Conservation (phyloP, 257 asterid species). For the Thymus quinquecostatus region DNA sequence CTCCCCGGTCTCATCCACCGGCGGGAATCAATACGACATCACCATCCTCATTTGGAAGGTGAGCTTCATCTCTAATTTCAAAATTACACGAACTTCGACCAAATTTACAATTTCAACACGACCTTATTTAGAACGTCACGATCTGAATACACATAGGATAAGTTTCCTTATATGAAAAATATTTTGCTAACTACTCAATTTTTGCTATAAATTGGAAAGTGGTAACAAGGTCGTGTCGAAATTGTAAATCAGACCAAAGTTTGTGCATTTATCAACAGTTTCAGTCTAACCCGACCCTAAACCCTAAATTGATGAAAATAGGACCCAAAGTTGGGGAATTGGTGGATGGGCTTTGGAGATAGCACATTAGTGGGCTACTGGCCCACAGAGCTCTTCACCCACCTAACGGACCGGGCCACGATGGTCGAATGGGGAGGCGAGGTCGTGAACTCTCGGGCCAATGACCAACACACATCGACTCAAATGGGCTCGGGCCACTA, state of each 20-base stretch:
- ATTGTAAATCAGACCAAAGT: no score
- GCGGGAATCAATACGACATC: slow-evolving; percentile 72
- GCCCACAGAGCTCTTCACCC: slow-evolving; percentile 89
- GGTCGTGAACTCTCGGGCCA: slow-evolving; percentile 68
- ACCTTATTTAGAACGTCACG: no score
- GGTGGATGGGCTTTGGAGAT: slow-evolving; percentile 98
- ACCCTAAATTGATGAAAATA: slow-evolving; percentile 14
- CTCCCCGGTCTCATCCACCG: slow-evolving; percentile 63
- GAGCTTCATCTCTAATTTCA: background rate
- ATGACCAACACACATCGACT: slow-evolving; percentile 72
- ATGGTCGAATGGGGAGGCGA: slow-evolving; percentile 99
- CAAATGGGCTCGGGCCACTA: slow-evolving; percentile 95
- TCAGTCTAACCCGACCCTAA: background rate
- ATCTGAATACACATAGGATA: no score
- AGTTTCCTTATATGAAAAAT: no score
- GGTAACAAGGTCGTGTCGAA: no score
- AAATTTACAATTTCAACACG: no score
- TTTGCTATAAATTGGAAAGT: no score
- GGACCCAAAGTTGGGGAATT: slow-evolving; percentile 91
- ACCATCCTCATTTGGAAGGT: slow-evolving; percentile 95
- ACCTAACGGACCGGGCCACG: slow-evolving; percentile 78
- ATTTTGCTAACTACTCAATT: no score
- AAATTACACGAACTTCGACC: background rate
- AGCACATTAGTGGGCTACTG: slow-evolving; percentile 84
- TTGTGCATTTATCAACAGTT: no score